A percentile compares a stretch with the other conserved stretches of the same genome.
Evolutionary conservation across 164 flowering plant genomes (phyloP).

Genomic region (Cinnamomum micranthum): DNA sequence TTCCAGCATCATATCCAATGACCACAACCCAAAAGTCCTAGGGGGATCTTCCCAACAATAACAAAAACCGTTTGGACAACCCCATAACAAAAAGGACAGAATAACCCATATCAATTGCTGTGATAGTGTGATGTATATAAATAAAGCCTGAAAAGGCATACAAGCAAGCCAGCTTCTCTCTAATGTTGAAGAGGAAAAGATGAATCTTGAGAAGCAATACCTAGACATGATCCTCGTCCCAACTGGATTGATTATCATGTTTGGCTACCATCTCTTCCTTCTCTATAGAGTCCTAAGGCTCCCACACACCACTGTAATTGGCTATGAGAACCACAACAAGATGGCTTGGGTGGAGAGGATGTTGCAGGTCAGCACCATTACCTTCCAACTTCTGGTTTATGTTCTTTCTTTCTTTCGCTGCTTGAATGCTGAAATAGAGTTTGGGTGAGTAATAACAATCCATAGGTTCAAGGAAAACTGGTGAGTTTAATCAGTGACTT

Average conservation of each 20-base stretch:
- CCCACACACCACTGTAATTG: slow-evolving; percentile 53
- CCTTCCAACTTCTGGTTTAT: neutral
- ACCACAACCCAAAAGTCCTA: neutral
- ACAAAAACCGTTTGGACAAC: neutral
- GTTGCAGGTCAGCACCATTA: slow-evolving; percentile 44
- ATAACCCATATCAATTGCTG: too few species aligned
- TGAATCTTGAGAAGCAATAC: slow-evolving; percentile 40
- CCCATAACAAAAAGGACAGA: neutral
- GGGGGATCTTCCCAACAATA: neutral
- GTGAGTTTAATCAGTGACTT: too few species aligned
- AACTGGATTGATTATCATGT: slow-evolving; percentile 50
- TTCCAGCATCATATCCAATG: neutral
- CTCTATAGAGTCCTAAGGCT: slow-evolving; percentile 41
- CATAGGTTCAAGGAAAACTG: neutral
- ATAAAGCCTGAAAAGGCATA: neutral
- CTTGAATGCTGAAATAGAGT: neutral
- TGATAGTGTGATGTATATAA: too few species aligned
- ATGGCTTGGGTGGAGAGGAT: slow-evolving; percentile 63
- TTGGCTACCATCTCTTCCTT: slow-evolving; percentile 53
- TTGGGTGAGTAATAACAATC: neutral
- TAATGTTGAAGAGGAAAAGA: slow-evolving; percentile 10
- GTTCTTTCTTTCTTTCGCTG: neutral
- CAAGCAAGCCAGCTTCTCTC: neutral
- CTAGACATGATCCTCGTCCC: slow-evolving; percentile 66
- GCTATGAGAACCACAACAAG: slow-evolving; percentile 65